Base-by-base conservation (phyloP, 768 basidiomycete genomes). In the Tricholoma hemisulphureum region DNA sequence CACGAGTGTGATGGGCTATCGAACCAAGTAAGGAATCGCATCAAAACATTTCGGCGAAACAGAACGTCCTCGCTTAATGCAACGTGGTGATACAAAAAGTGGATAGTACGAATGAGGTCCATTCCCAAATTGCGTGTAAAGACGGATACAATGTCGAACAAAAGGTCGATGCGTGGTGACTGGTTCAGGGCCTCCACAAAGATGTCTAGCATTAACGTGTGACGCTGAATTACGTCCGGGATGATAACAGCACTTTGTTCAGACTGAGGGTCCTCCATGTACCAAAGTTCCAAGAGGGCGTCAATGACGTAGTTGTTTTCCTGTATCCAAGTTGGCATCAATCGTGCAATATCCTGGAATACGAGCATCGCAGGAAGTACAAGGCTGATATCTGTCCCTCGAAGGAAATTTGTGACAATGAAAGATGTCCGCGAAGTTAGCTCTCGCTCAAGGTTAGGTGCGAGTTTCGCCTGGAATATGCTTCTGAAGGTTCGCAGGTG, bases 11-110 rank as follows among this genome's bases (percentile, higher is more conserved):
- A 73, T 1, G 74, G 65, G 54, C 89, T 84, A 49, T 83, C 83
- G 71, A 95, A 96, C 85, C 95, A 90, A 39, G 83, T 82, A 57
- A 95, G 74, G 73, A 98, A 98, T 55, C 91, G 86, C 69, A 86
- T 79, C 32, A 99, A 75, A 48, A 97, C 75, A 56, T 90, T 91
- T n/a, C 92, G 85, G 37, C 89, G 91, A 73, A 83, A 91, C 46
- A 82, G 74, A 20, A 83, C 68, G 61, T 88, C 83, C 23, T 85
- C 77, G 66, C 81, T 88, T 51, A 90, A 73, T 2, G 94, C 91
- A 24, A 95, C 89, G 64, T 93, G 89, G 11, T 80, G 76, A 66
- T 94, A 96, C 3, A 99, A 81, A 77, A 97, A 98, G 55, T 87
- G 86, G 0, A 89, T 86, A 16, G 91, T 77, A 39, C 78, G 82